Conservation (phyloP, 2,329 filamentous ascomycete genomes). For the Pseudomassariella vexata region DNA sequence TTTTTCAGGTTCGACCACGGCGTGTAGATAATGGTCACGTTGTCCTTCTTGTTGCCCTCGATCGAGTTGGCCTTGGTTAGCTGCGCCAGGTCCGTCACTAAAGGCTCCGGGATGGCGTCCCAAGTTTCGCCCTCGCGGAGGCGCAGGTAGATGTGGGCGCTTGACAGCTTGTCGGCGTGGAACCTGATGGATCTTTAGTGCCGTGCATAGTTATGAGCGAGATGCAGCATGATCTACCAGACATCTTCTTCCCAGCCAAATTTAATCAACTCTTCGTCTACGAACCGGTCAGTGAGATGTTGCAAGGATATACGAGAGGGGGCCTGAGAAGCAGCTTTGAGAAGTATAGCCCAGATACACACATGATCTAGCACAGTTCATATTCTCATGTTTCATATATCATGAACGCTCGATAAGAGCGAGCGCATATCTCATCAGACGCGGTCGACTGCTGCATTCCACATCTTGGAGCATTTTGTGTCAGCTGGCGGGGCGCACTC, state of each 20-base stretch:
- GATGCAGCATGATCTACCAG: conserved; percentile 53
- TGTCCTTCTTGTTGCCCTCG: conserved; percentile 99
- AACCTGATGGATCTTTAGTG: conserved; percentile 44
- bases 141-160: conserved; percentile 92
- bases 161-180: conserved; percentile 95
- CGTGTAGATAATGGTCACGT: conserved; percentile 93
- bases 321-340: no score
- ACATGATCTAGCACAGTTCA: no score
- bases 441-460: conserved; percentile 1
- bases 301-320: no score
- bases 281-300: not conserved
- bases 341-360: no score
- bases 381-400: no score
- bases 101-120: conserved; percentile 70
- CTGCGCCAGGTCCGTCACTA: conserved; percentile 88
- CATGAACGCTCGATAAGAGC: no score
- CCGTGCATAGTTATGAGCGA: conserved; percentile 6
- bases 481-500: conserved; percentile 30
- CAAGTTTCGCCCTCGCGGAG: conserved; percentile 73
- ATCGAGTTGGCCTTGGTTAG: conserved; percentile 98
- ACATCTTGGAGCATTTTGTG: not conserved
- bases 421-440: no score
- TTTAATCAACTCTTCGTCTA: conserved; percentile 95
- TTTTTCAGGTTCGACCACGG: conserved; percentile 97
- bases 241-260: conserved; percentile 93